Evolutionary conservation across 352 stramenopile genomes (phyloP).

Genomic region (Phytopythium montanum): DNA sequence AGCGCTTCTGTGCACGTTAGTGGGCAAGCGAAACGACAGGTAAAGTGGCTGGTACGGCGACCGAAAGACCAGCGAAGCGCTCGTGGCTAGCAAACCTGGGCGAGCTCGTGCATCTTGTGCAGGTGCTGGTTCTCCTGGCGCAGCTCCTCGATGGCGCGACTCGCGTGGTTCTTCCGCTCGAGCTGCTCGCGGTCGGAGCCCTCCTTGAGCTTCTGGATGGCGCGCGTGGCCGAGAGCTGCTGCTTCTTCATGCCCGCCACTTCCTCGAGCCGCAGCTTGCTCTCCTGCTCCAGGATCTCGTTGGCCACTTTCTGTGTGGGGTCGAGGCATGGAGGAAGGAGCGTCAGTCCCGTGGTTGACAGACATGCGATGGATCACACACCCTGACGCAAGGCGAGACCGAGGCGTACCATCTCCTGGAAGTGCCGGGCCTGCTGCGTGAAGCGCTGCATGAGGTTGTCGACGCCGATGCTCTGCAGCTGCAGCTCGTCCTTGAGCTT

Average conservation of each 20-base stretch:
- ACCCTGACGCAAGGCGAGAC: background rate
- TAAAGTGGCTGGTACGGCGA: background rate
- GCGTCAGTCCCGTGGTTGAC: background rate
- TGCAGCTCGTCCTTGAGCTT: constrained; percentile 81
- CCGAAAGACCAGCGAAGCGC: background rate
- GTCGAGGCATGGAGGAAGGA: too few species aligned
- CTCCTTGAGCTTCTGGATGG: constrained; percentile 63
- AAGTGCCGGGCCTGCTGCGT: constrained; percentile 63
- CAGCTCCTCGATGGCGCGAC: constrained; percentile 51
- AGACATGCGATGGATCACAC: background rate
- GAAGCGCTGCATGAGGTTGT: constrained; percentile 80
- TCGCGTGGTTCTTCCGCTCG: constrained; percentile 47
- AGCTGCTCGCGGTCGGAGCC: constrained; percentile 45
- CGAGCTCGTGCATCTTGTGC: constrained; percentile 43
- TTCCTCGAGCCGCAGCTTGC: constrained; percentile 53
- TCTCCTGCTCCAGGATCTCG: constrained; percentile 71
- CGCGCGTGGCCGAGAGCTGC: constrained; percentile 44
- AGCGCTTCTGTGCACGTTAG: constrained; percentile 41
- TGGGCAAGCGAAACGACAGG: background rate
- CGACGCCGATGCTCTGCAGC: constrained; percentile 72
- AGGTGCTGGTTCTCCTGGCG: constrained; percentile 61
- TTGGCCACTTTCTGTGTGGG: constrained; percentile 69
- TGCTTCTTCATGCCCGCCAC: constrained; percentile 61
- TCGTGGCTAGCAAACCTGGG: constrained; percentile 25
- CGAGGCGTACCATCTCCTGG: constrained; percentile 51